Conservation (phyloP, 2,329 filamentous ascomycete genomes). For the Fusarium sp. region DNA sequence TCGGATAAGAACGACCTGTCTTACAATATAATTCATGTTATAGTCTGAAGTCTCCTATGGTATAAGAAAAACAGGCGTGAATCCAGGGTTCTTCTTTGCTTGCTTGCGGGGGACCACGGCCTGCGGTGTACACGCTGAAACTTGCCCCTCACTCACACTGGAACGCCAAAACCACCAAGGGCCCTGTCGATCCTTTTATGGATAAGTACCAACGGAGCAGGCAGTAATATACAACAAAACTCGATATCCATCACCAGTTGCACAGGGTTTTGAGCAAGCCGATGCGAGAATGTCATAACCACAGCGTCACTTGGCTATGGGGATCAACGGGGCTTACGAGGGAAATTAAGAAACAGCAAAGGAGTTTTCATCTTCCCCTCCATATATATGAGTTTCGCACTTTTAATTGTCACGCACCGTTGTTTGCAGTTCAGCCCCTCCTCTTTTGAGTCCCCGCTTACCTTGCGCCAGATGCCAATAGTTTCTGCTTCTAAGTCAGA, state of each 20-base stretch:
- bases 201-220: not conserved
- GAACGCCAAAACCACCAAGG: conserved; percentile 32
- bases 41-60: not conserved
- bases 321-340: not conserved
- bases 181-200: conserved; percentile 46
- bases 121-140: conserved; percentile 37
- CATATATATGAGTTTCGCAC: not conserved
- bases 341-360: conserved; percentile 11
- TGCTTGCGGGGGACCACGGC: not conserved
- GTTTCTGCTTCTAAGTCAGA: conserved; percentile 9
- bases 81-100: too few species aligned
- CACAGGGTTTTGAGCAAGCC: not conserved
- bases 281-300: not conserved
- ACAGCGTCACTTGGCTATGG: conserved; percentile 3
- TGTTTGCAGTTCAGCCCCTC: conserved; percentile 20
- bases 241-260: not conserved
- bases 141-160: conserved; percentile 37
- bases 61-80: not conserved
- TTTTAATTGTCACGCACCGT: conserved; percentile 15
- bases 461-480: conserved; percentile 21
- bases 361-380: conserved; percentile 1
- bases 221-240: conserved; percentile 19
- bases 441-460: conserved; percentile 21
- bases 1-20: not conserved
- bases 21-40: not conserved